Evolutionary conservation across 306 rosid genomes (phyloP), one percentile per base, ranked within the genome.

Genomic region (Herpetospermum pedunculosum): DNA sequence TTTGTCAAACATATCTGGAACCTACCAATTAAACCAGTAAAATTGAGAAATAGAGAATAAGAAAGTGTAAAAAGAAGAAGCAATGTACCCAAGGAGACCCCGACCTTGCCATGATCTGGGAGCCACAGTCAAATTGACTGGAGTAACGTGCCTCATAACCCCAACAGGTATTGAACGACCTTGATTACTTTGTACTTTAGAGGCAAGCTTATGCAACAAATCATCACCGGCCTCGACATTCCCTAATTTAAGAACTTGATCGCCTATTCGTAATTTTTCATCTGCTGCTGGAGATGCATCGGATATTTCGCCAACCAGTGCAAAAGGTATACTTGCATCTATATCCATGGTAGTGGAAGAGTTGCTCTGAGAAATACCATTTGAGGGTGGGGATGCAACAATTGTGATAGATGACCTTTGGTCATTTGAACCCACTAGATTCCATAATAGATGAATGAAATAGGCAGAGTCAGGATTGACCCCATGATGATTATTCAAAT

Each of bases 31-130:
- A 4, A 29, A 46, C 19, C 57, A n/a, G n/a, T n/a, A n/a, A 55
- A 77, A 58, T 40, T 35, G 4, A 82, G 58, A 76, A 54, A 58
- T 34, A 43, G 7, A 81, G 53, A 78, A 54, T 25, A 40, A 35
- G 75, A 50, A 44, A 26, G 69, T 65, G 57, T 75, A 34, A 16
- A 41, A 78, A 21, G 74, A 71, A 80, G 21, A 43, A 69, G 78
- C 2, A 16, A 75, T 3, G 63, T 94, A 89, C 98, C 98, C 98
- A n/a, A 94, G 80, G 19, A 94, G 83, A 72, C 96, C 96, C 43
- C 98, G 83, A 85, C 97, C 97, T 83, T 85, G 90, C 98, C 96
- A 94, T 48, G 91, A 81, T 87, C 98, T 86, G 11, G 98, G 98
- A 18, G 91, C 89, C 83, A 91, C 54, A 15, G 84, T 82, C 57